A percentile compares a stretch with the other conserved stretches of the same genome.
Evolutionary conservation across 257 asterid genomes (phyloP).

Genomic region (Ballota nigra): DNA sequence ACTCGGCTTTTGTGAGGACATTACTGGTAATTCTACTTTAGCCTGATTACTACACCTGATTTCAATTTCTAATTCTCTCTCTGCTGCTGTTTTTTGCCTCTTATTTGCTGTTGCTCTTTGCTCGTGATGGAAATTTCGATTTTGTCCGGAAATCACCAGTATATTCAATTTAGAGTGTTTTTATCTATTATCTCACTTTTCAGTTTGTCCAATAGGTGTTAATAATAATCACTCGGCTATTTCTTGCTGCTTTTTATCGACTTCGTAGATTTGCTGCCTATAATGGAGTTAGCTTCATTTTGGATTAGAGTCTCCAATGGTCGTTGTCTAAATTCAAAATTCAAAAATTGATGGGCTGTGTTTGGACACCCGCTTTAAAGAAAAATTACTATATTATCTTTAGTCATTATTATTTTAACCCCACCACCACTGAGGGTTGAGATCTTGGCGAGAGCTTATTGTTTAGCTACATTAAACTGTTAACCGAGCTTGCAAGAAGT

Average conservation of each 20-base stretch:
- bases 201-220: neutral
- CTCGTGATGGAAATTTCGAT: neutral
- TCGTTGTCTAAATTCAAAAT: neutral
- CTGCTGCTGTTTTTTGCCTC: neutral
- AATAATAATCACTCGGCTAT: neutral
- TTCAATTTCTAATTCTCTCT: neutral
- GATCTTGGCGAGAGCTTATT: neutral
- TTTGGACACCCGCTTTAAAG: neutral
- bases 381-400: neutral
- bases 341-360: conserved; percentile 24
- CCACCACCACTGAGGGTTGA: neutral
- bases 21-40: conserved; percentile 48
- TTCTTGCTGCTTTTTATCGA: neutral
- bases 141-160: neutral
- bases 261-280: conserved; percentile 8
- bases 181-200: neutral
- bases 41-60: neutral
- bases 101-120: conserved; percentile 10
- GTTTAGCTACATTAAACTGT: neutral
- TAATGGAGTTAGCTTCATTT: conserved; percentile 1
- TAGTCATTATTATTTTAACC: neutral
- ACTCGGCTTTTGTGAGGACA: conserved; percentile 47
- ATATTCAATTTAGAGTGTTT: neutral
- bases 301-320: conserved; percentile 1
- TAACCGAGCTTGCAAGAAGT: neutral